A percentile compares a stretch with the other conserved stretches of the same genome.
Evolutionary conservation across 768 basidiomycete genomes (phyloP).

Genomic region (Amanita brunnescens): DNA sequence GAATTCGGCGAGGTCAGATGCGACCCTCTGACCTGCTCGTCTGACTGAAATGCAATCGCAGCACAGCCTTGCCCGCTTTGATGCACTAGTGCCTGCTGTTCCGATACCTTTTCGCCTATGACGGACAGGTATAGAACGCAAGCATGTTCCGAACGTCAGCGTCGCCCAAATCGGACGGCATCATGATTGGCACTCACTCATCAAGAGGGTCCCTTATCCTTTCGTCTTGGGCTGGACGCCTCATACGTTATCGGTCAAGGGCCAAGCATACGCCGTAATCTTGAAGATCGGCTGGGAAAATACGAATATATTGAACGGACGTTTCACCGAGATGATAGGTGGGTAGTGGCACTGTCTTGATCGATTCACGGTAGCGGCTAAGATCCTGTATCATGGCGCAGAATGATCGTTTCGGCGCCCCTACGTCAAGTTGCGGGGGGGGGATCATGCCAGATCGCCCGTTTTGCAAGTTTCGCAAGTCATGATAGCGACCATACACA

Average conservation of each 20-base stretch:
- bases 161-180: neutral
- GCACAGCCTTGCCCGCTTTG: too few relatives aligned
- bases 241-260: neutral
- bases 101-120: neutral
- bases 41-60: neutral
- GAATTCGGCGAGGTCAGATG: neutral
- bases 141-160: neutral
- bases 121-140: neutral
- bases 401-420: neutral
- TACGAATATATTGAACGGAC: neutral
- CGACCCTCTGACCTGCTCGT: neutral
- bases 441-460: neutral
- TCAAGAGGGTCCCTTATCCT: neutral
- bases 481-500: neutral
- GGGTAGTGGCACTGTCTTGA: neutral
- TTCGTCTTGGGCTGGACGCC: neutral
- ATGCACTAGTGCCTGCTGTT: neutral
- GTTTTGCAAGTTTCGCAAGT: neutral
- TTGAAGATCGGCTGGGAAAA: neutral
- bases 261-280: neutral
- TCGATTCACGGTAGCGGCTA: neutral
- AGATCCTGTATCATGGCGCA: neutral
- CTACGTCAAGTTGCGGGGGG: neutral
- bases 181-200: neutral
- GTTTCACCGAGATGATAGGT: neutral